Percentiles rank a stretch among this genome's conserved stretches.
phyloP scores from a whole-genome alignment of 768 basidiomycete genomes.

The Epithele typhae region DNA sequence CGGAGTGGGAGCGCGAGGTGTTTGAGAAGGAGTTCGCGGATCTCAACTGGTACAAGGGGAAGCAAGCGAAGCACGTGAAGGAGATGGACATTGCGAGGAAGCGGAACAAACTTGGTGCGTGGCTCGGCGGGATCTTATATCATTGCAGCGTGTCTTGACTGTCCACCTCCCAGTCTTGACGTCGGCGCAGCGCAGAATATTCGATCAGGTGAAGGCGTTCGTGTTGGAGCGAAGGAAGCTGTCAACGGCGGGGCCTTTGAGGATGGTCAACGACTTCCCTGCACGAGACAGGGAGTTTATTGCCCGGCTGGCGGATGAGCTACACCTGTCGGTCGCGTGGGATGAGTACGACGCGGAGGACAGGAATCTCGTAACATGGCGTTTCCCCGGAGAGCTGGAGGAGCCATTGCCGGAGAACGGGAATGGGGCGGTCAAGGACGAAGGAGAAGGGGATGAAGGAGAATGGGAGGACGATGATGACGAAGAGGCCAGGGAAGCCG shows the following conservation, averaged over 20 bases:
- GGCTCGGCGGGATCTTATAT: neutral
- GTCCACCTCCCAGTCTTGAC: constrained; percentile 58
- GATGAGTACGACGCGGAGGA: constrained; percentile 90
- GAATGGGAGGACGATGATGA: constrained; percentile 56
- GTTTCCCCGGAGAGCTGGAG: constrained; percentile 45
- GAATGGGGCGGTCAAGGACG: constrained; percentile 30
- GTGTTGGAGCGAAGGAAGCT: constrained; percentile 45
- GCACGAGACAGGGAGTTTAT: constrained; percentile 82
- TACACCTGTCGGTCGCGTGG: constrained; percentile 82
- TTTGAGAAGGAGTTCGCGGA: constrained; percentile 93
- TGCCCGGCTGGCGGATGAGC: constrained; percentile 63
- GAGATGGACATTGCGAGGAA: constrained; percentile 60
- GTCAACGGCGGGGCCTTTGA: constrained; percentile 35
- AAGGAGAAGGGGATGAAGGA: constrained; percentile 49
- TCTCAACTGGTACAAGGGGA: constrained; percentile 90
- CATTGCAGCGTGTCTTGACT: constrained; percentile 1
- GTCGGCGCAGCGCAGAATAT: constrained; percentile 67
- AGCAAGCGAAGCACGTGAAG: constrained; percentile 71
- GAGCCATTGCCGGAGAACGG: constrained; percentile 31
- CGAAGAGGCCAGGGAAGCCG: constrained; percentile 65
- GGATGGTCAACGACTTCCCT: constrained; percentile 75
- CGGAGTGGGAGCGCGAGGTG: constrained; percentile 79
- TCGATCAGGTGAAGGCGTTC: constrained; percentile 75
- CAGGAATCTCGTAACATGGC: constrained; percentile 67
- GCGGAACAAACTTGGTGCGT: constrained; percentile 59